phyloP scores from a whole-genome alignment of 371 early-diverging fungal genomes.

The Conidiobolus coronatus region DNA sequence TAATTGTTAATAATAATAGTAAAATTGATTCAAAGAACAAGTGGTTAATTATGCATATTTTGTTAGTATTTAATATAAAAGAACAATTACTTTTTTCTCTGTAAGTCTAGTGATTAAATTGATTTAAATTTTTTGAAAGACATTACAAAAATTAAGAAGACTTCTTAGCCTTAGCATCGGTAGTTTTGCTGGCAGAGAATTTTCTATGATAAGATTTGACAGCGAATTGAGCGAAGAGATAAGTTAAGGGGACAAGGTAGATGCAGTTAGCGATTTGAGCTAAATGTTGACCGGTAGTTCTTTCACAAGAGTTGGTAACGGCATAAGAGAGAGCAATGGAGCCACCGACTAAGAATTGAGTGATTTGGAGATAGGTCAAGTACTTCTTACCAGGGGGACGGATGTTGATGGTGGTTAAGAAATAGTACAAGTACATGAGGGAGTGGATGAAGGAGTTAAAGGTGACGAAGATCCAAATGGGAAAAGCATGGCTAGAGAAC shows the following conservation, averaged over 20 bases:
- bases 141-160: too few relatives aligned
- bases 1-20: too few relatives aligned
- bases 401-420: conserved; percentile 45
- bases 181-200: too few relatives aligned
- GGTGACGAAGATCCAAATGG: conserved; percentile 67
- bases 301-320: conserved; percentile 37
- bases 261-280: conserved; percentile 43
- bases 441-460: conserved; percentile 80
- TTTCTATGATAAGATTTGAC: conserved; percentile 24
- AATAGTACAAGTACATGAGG: conserved; percentile 77
- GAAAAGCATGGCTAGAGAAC: conserved; percentile 42
- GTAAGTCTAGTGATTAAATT: too few relatives aligned
- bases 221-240: conserved; percentile 55
- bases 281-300: conserved; percentile 27
- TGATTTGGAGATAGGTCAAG: conserved; percentile 66
- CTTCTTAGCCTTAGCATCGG: too few relatives aligned
- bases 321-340: conserved; percentile 38
- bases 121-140: too few relatives aligned
- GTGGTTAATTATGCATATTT: too few relatives aligned
- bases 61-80: too few relatives aligned
- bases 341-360: conserved; percentile 66
- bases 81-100: too few relatives aligned
- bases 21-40: too few relatives aligned
- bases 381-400: conserved; percentile 64
- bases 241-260: conserved; percentile 57